Evolutionary conservation across 805 yeast genomes (phyloP), one percentile per base, ranked within the genome.

Genomic region (Metschnikowia proteae): DNA sequence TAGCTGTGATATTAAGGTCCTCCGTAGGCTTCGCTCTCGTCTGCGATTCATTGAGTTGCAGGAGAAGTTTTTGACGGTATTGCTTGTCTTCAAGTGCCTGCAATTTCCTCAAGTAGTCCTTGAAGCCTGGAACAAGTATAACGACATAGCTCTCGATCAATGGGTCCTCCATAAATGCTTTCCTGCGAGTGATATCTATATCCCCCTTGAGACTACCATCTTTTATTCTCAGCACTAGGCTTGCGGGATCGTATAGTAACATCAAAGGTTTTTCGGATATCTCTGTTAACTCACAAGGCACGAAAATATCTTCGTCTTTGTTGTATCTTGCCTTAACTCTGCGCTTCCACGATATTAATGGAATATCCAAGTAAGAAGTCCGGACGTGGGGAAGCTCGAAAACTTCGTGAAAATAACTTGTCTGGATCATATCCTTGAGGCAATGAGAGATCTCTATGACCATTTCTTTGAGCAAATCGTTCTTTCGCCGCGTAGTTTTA

Each of bases 301-400:
- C 71, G 54, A 82, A 85, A 0, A 76, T 57, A 50, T 82, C 86
- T 27, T 69, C 67, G 1, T 59, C 59, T 7, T 65, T 53, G 56
- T 80, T 78, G 61, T 82, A 85, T 0, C 59, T 60, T 0, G 86
- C 76, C 22, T 64, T 68, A 4, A 76, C 70, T 13, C 65, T 66
- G 37, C 91, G 65, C 43, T 73, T 68, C 79, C 86, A 84, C 41
- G 65, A 62, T 1, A 84, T 72, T 3, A 75, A 46, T 0, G 85
- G 85, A 2, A 69, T 47, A 11, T 63, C 61, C 25, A 60, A 53
- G 38, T 53, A 48, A 25, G 51, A 59, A 29, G 55, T 61, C 45
- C 64, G 53, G 42, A 63, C 50, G 30, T 60, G 36, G 42, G 75
- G 55, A 6, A 41, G 40, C 48, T 13, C 63, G 55, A 55, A 58